Evolutionary conservation across 1,139 yeast species (phyloP).

Genomic region (Yamadazyma membranifaciens): DNA sequence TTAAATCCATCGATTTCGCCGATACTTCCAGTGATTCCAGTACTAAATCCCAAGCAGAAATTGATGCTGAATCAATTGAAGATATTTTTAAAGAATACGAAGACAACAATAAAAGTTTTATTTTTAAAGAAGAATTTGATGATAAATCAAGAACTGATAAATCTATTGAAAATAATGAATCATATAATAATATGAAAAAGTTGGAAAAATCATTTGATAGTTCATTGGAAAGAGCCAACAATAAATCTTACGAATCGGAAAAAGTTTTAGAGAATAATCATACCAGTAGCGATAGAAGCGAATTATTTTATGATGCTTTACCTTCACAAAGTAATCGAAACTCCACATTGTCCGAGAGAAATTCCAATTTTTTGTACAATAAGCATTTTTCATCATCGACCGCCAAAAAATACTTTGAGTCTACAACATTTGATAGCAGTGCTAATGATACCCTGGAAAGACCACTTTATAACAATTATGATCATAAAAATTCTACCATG

Average conservation of each 20-base stretch:
- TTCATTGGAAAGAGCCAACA: not conserved
- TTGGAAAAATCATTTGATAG: not conserved
- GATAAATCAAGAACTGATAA: not conserved
- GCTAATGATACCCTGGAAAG: constrained; percentile 8
- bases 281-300: not conserved
- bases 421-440: not conserved
- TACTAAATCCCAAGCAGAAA: constrained; percentile 11
- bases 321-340: not conserved
- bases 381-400: not conserved
- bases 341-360: not conserved
- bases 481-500: constrained; percentile 7
- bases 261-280: too few relatives aligned
- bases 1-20: constrained; percentile 30
- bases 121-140: not conserved
- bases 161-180: not conserved
- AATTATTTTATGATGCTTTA: not conserved
- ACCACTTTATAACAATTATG: constrained; percentile 6
- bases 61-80: constrained; percentile 33
- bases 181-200: not conserved
- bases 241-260: too few relatives aligned
- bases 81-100: constrained; percentile 33
- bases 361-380: not conserved
- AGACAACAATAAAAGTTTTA: constrained; percentile 5
- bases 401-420: not conserved
- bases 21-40: constrained; percentile 34